These are phyloP conservation scores for Tetradesmus obliquus DNA, from an alignment of 139 green algal genomes.

Conservation along the genomic window DNA sequence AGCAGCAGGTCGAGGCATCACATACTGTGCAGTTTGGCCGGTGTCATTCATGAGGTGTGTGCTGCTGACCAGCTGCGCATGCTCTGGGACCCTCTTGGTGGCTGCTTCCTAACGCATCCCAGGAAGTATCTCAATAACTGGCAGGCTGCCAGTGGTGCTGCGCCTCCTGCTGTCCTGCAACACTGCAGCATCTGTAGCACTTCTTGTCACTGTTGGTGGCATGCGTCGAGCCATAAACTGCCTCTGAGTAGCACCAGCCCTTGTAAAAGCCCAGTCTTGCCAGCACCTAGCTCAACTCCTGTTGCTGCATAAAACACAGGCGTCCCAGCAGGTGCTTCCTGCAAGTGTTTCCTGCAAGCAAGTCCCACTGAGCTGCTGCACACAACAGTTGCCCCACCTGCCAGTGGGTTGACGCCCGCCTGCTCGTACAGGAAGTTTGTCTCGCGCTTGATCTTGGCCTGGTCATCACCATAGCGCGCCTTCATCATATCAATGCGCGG, in stretches of 20 bases:
- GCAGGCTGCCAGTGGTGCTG: neutral
- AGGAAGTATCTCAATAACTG: no score
- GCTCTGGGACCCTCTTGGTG: no score
- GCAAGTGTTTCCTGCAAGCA: neutral
- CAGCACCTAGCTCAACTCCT: neutral
- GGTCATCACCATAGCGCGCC: conserved; percentile 88
- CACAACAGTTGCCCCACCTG: conserved; percentile 54
- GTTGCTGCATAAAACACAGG: neutral
- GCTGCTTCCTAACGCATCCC: no score
- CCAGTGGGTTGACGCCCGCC: conserved; percentile 86
- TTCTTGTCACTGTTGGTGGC: no score
- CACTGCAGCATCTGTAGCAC: neutral
- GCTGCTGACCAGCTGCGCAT: no score
- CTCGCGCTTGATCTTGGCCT: conserved; percentile 83
- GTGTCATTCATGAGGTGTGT: no score
- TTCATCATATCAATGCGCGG: conserved; percentile 93
- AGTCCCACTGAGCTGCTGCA: neutral
- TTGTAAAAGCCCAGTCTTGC: no score
- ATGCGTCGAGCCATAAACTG: no score
- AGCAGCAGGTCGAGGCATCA: neutral
- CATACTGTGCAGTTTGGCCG: neutral
- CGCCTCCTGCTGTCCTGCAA: neutral
- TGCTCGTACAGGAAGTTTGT: conserved; percentile 91
- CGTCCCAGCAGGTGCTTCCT: no score
- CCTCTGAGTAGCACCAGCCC: no score